A percentile compares a stretch with the other conserved stretches of the same genome.
These are phyloP conservation scores for Eudorina sp. DNA, from an alignment of 139 green algal species.

Conservation along the genomic window DNA sequence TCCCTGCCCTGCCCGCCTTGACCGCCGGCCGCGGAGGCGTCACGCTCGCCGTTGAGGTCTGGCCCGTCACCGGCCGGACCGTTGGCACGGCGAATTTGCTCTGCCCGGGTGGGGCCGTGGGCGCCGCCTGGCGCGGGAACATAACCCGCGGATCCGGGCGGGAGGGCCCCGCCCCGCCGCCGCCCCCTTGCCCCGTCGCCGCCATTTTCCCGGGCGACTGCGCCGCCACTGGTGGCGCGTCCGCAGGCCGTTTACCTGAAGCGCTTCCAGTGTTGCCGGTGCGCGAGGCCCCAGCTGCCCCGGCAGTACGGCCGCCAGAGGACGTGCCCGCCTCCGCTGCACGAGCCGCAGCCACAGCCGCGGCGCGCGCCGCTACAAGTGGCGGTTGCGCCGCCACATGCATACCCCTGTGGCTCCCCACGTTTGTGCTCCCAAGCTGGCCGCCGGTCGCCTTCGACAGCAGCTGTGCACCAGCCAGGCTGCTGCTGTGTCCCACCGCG, in stretches of 20 bases:
- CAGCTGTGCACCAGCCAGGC: conserved; percentile 21
- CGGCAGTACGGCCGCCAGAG: background rate
- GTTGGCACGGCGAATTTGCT: conserved; percentile 36
- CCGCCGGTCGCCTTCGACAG: conserved; percentile 10
- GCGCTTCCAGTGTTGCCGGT: background rate
- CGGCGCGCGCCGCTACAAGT: background rate
- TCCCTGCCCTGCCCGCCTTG: background rate
- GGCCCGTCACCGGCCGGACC: background rate
- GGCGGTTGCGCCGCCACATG: background rate
- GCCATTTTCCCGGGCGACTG: background rate
- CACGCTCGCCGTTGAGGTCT: background rate
- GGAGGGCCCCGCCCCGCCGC: background rate
- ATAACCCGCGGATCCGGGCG: conserved; percentile 30
- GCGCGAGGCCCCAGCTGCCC: background rate
- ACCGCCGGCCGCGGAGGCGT: background rate
- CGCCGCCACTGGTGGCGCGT: background rate
- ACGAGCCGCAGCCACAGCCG: conserved; percentile 20
- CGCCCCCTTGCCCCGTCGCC: background rate
- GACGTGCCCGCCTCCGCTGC: background rate
- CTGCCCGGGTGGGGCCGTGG: background rate
- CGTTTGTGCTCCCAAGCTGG: background rate
- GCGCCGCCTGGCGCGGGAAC: conserved; percentile 25
- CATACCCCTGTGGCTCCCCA: background rate
- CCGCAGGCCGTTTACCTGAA: background rate
- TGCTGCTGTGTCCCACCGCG: conserved; percentile 19